phyloP scores from a whole-genome alignment of 2,329 filamentous ascomycete species.

The Hypoxylon rubiginosum region DNA sequence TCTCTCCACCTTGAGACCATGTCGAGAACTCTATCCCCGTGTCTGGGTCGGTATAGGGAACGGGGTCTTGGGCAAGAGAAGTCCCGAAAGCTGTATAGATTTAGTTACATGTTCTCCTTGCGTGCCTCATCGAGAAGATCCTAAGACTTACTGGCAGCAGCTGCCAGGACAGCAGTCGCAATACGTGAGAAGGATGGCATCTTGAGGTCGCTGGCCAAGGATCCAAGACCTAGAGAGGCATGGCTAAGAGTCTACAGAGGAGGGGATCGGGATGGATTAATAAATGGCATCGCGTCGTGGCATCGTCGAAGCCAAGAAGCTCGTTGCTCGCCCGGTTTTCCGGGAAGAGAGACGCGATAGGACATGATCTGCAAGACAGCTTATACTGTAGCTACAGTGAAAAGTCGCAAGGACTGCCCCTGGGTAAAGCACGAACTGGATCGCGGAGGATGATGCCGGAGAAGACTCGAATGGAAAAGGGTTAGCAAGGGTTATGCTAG shows the following conservation, averaged over 20 bases:
- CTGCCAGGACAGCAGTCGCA: slow-evolving; percentile 49
- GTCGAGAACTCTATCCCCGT: slow-evolving; percentile 51
- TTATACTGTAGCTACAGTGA: slow-evolving; percentile 25
- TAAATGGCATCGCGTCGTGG: slow-evolving; percentile 43
- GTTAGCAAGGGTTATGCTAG: slow-evolving; percentile 43
- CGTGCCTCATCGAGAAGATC: not conserved
- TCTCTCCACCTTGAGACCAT: slow-evolving; percentile 48
- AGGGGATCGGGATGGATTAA: slow-evolving; percentile 41
- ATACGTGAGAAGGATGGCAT: slow-evolving; percentile 51
- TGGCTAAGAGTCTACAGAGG: slow-evolving; percentile 26
- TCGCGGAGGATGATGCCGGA: slow-evolving; percentile 45
- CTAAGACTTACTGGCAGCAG: slow-evolving; percentile 47
- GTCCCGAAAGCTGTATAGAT: slow-evolving; percentile 43
- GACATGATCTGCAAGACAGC: slow-evolving; percentile 40
- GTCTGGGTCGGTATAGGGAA: slow-evolving; percentile 49
- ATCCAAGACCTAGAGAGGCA: slow-evolving; percentile 44
- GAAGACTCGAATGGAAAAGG: slow-evolving; percentile 42
- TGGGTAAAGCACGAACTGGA: slow-evolving; percentile 41
- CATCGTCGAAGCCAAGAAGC: slow-evolving; percentile 36
- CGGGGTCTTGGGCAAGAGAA: slow-evolving; percentile 47
- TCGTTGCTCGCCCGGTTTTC: slow-evolving; percentile 44
- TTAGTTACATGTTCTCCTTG: slow-evolving; percentile 32
- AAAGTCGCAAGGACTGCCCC: slow-evolving; percentile 21
- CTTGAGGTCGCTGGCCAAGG: slow-evolving; percentile 45
- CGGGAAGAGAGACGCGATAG: slow-evolving; percentile 42